Base-by-base conservation (phyloP, 768 basidiomycete genomes). In the Russula abietina region DNA sequence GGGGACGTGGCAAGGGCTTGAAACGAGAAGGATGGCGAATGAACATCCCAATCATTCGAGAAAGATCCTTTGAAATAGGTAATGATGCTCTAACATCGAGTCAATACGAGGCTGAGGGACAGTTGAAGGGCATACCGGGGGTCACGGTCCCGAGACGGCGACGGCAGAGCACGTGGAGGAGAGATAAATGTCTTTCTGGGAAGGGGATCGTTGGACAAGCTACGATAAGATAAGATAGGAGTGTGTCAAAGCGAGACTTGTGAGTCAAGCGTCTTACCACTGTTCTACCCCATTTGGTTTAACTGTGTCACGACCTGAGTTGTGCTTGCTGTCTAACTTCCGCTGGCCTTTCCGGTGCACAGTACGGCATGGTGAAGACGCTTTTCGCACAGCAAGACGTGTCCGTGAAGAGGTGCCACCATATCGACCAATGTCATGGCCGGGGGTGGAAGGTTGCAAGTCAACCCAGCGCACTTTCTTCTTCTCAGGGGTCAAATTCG, bases 171-270 rank as follows among this genome's bases (percentile, higher is more conserved):
- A 36, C 24, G 24, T 12, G 63, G 58, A 38, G 24, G 59, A 10
- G 63, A 64, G 19, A 64, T 48, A 45, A 56, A 64, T 12, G 58
- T 64, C 54, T 60, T 60, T 36, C 59, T 30, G 2, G 17, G 2
- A 55, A 17, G 46, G 30, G 14, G 6, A 22, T n/a, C 30, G 2
- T 49, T 14, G 11, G 36, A 11, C 41, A 52, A 32, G 2, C 62
- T 63, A 9, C 12, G 8, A 59, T 28, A 53, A 30, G 45, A 41
- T 26, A 4, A 55, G 12, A 14, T 30, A 11, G 19, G 2, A 19
- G 17, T n/a, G 17, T 45, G 41, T 19, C 26, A 26, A 22, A 8
- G 38, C 3, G 11, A 53, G 32, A 53, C 45, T 46, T 12, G 22
- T 22, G 22, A 10, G 11, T 22, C 33, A 7, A 41, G 11, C 16